Evolutionary conservation across 441 rosid species (phyloP), one percentile per base, ranked within the genome.

Genomic region (Capsella rubella): DNA sequence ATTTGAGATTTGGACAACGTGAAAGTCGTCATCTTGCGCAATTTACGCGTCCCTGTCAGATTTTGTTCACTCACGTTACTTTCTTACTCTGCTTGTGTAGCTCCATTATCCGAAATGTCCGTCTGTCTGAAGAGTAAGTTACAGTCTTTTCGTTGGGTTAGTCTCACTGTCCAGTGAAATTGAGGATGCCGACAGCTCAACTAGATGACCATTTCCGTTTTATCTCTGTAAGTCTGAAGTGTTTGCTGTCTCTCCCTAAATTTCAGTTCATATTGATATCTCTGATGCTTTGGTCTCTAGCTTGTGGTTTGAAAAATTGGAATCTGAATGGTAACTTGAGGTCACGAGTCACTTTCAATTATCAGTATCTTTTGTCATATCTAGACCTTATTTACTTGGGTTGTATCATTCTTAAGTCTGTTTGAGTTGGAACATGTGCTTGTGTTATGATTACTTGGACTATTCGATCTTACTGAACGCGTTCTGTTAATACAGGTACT

Each of bases 401-500:
- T 54, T 67, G 35, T 39, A 9, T 51, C 42, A 46, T 0, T 53
- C 40, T 32, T 46, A 1, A 21, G 10, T 46, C 5, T 1, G 34
- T 35, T 43, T 31, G 21, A 35, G 29, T 28, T 47, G 29, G 4
- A 12, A 52, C 53, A 18, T 53, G 13, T 64, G 43, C 40, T 29
- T 67, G 42, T 28, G 27, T 28, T 39, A 49, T 45, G 25, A 1
- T 29, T n/a, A 45, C 68, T 45, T 67, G 55, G 34, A 64, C 32
- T 9, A 7, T 40, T 40, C 16, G 3, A 35, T 50, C 52, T 49
- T 47, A 67, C 40, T 40, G 1, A 18, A 18, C 14, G 12, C 28
- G 1, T 45, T 28, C 13, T 56, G 15, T 69, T 75, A 55, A 73
- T 32, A 55, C 76, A 74, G 73, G 80, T 72, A 10, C 60, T 56